Base-by-base conservation (phyloP, 2,329 filamentous ascomycete species). In the Apiospora kogelbergensis region DNA sequence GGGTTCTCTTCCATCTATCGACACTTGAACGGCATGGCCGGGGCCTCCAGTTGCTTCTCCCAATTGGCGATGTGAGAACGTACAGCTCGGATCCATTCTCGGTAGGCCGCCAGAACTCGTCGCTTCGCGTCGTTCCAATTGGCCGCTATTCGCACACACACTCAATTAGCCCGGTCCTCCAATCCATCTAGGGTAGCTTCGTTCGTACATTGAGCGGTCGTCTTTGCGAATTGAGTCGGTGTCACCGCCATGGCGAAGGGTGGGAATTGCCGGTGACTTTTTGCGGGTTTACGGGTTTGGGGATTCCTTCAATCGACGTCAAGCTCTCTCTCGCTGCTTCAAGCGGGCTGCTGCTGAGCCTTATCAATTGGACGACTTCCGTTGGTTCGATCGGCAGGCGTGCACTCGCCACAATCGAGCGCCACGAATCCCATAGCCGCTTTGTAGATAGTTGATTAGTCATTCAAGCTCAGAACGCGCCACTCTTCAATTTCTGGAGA, bases 21-120 rank as follows among this genome's bases (percentile, higher is more conserved):
- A n/a, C 63, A 42, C 17, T 30, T 37, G 60, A 15, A 24, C 13
- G 44, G n/a, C 9, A 37, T 66, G 10, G 6, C 30, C 26, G 33
- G 11, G 20, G 30, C 68, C 30, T 30, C 11, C 22, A 53, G 46
- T 45, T 46, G 67, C 20, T 11, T n/a, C 4, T 33, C 24, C 9
- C 13, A 26, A 26, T 0, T 11, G 17, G 33, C 40, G 10, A 37
- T 13, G 65, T n/a, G n/a, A 65, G 69, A 70, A 91, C 95, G 80
- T 91, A 99, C 96, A 83, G 94, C 91, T 86, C 96, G 91, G 77
- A 98, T 89, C 96, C 96, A 99, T 86, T 95, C 92, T 81, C 96
- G 89, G 86, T 99, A 99, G 76, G 93, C 92, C 79, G 90, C 89
- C 76, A 98, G 83, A 73, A 98, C 96, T 86, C 95, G 90, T 80